Percentiles rank a stretch among this genome's conserved stretches.
phyloP scores from a whole-genome alignment of 1,284 basidiomycete species.

The Fomitopsis palustris region DNA sequence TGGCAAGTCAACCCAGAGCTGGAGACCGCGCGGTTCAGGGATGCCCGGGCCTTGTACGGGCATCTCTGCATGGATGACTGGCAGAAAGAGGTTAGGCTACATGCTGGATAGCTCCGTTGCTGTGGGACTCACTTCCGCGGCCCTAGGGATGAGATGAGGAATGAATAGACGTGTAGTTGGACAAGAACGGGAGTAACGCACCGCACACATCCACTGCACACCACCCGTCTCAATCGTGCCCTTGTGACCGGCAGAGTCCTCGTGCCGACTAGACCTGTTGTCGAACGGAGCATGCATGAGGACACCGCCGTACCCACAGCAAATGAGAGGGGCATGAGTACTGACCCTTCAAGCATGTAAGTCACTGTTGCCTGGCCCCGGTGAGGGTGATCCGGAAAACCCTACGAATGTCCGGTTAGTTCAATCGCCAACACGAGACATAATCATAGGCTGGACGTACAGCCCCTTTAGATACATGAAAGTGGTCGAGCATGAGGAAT shows the following conservation, averaged over 20 bases:
- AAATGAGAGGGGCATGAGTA: neutral
- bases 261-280: slow-evolving; percentile 68
- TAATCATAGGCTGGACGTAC: slow-evolving; percentile 33
- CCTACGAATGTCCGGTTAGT: slow-evolving; percentile 28
- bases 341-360: slow-evolving; percentile 83
- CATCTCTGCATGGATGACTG: slow-evolving; percentile 87
- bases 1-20: slow-evolving; percentile 94
- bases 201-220: slow-evolving; percentile 95
- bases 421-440: neutral
- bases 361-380: slow-evolving; percentile 87
- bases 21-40: slow-evolving; percentile 76
- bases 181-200: slow-evolving; percentile 23
- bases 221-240: slow-evolving; percentile 82
- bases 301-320: neutral
- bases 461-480: slow-evolving; percentile 60
- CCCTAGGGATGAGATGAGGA: slow-evolving; percentile 23
- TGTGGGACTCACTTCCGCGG: slow-evolving; percentile 34
- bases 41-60: slow-evolving; percentile 70
- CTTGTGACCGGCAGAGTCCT: slow-evolving; percentile 89
- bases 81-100: neutral
- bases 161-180: neutral
- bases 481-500: slow-evolving; percentile 88
- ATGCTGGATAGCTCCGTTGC: neutral
- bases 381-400: slow-evolving; percentile 86
- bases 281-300: neutral